Conservation (phyloP, 768 basidiomycete species). For the Scleroderma bovista region DNA sequence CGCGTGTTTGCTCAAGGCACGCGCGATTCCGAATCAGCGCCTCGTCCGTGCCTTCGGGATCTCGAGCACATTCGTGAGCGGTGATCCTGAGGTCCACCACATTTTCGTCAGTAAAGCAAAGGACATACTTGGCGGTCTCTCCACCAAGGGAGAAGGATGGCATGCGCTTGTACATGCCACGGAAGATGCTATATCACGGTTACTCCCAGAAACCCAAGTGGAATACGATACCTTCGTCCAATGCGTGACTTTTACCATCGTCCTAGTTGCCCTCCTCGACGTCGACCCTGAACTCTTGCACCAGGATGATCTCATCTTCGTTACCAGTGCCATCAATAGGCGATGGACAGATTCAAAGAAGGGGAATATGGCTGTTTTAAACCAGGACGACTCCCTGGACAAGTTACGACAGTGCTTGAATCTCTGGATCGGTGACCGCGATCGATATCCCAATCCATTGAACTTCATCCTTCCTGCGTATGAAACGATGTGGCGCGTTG, state of each 20-base stretch:
- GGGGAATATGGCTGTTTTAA: slow-evolving; percentile 8
- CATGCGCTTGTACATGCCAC: slow-evolving; percentile 6
- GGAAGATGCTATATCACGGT: slow-evolving; percentile 10
- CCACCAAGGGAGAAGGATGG: slow-evolving; percentile 11
- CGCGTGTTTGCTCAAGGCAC: slow-evolving; percentile 8
- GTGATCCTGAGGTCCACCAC: slow-evolving; percentile 25
- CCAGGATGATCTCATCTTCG: slow-evolving; percentile 32
- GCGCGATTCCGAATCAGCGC: slow-evolving; percentile 17
- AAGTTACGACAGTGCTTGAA: slow-evolving; percentile 23
- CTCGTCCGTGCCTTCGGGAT: slow-evolving; percentile 23
- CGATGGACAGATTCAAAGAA: slow-evolving; percentile 22
- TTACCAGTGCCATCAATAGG: slow-evolving; percentile 35
- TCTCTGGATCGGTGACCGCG: slow-evolving; percentile 32
- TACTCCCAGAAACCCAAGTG: slow-evolving; percentile 6
- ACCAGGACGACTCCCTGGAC: slow-evolving; percentile 26
- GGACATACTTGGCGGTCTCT: slow-evolving; percentile 10
- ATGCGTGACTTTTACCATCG: slow-evolving; percentile 35
- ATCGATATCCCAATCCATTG: slow-evolving; percentile 32
- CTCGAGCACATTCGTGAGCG: slow-evolving; percentile 50
- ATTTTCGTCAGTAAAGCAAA: slow-evolving; percentile 19
- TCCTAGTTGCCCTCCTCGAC: slow-evolving; percentile 38
- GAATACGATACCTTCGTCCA: slow-evolving; percentile 39
- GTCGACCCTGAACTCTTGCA: slow-evolving; percentile 26
- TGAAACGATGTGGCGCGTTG: slow-evolving; percentile 62
- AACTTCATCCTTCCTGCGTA: slow-evolving; percentile 55